Evolutionary conservation across 495 filamentous ascomycete genomes (phyloP).

Genomic region (Trichoderma erinaceum): DNA sequence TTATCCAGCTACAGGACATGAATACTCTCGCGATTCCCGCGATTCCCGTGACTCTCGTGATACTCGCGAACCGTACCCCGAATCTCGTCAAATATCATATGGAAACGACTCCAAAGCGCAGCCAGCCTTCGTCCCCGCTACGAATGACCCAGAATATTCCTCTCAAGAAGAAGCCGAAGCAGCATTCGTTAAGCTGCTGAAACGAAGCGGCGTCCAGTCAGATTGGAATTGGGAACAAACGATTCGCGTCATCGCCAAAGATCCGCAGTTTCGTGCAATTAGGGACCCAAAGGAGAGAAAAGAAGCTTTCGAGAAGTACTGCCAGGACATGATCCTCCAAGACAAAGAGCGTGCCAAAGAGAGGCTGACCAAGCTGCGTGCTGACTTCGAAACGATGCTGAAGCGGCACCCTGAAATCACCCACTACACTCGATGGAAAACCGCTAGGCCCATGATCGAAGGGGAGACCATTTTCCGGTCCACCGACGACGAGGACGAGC

Average conservation of each 20-base stretch:
- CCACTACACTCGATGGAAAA: constrained; percentile 97
- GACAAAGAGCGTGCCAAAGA: constrained; percentile 95
- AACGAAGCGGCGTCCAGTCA: constrained; percentile 73
- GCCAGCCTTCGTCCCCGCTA: constrained; percentile 52
- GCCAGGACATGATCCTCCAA: constrained; percentile 79
- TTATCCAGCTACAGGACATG: constrained; percentile 26
- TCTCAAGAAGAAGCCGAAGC: constrained; percentile 87
- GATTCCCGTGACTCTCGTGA: constrained; percentile 28
- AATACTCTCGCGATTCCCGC: constrained; percentile 27
- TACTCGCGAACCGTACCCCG: constrained; percentile 49
- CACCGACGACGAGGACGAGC: constrained; percentile 80
- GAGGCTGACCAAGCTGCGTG: constrained; percentile 83
- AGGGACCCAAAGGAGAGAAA: constrained; percentile 92
- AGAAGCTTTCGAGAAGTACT: constrained; percentile 92
- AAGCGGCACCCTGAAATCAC: constrained; percentile 96
- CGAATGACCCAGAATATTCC: constrained; percentile 75
- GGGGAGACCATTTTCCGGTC: constrained; percentile 92
- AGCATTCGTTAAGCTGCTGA: constrained; percentile 87
- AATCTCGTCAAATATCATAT: constrained; percentile 64
- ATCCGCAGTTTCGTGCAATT: constrained; percentile 87
- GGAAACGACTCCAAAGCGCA: constrained; percentile 59
- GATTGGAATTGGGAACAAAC: constrained; percentile 93
- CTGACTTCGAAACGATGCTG: constrained; percentile 94
- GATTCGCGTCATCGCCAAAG: constrained; percentile 82
- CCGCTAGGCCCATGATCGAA: constrained; percentile 88